Evolutionary conservation across 176 grass and related monocot genomes (phyloP), one percentile per base, ranked within the genome.

Genomic region (Saccharum officinarum): DNA sequence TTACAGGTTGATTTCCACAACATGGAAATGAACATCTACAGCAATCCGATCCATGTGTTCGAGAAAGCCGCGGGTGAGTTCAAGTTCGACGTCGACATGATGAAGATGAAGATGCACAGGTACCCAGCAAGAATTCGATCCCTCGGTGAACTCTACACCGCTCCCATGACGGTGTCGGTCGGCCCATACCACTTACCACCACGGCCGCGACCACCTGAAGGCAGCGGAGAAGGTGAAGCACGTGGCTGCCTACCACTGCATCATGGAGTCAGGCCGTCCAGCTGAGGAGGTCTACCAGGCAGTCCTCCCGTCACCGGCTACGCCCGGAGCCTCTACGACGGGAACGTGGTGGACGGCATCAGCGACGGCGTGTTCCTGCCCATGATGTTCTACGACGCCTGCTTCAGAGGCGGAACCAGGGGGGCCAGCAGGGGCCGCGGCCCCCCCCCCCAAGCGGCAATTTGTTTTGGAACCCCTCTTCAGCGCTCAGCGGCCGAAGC

Each of bases 181-280:
- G 77, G 77, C 5, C 77, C 77, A 2, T n/a, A n/a, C n/a, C n/a
- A n/a, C n/a, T n/a, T 79, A 66, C 77, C 40, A 79, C 40, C 25
- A 79, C 17, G 10, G 23, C 60, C 8, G 1, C 2, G 60, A 44
- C 7, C 23, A 30, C 59, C 59, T 79, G 2, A 62, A 10, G 23
- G 0, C 25, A 23, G 38, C 59, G 4, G 76, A 79, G 76, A 45
- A 20, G 59, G 59, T 65, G 38, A 79, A 79, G 76, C 57, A 45
- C 4, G 57, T 79, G 7, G 37, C 59, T 3, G 76, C 76, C 10
- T 77, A 77, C 74, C 18, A 77, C 74, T 77, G 74, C 76, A 79
- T 64, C 59, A 44, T 14, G 23, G 57, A 11, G 1, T 79, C 76
- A 0, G n/a, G 23, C 23, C 4, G 1, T 23, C 6, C 38, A 0